A percentile compares a stretch with the other conserved stretches of the same genome.
These are phyloP conservation scores for Microdochium trichocladiopsis DNA, from an alignment of 2,329 filamentous ascomycete genomes.

Conservation along the genomic window DNA sequence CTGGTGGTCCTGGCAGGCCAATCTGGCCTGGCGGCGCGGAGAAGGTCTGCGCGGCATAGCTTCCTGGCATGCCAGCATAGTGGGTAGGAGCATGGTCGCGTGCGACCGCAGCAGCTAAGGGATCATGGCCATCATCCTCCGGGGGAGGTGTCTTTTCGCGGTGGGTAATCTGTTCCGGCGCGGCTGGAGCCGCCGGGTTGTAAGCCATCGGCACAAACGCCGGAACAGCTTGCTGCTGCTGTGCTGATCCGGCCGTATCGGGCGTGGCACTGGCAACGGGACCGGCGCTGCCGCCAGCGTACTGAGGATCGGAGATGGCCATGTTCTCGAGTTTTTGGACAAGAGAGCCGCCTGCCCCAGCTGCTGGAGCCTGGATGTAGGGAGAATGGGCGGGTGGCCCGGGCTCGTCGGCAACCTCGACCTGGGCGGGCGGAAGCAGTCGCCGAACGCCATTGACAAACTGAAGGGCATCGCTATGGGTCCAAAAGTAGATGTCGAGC, in stretches of 20 bases:
- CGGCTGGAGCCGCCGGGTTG: conserved; percentile 71
- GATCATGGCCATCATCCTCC: conserved; percentile 55
- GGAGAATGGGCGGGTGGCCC: conserved; percentile 29
- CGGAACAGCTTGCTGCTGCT: conserved; percentile 25
- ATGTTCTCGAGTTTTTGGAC: conserved; percentile 68
- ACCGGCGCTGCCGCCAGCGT: not conserved
- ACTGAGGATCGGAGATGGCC: conserved; percentile 51
- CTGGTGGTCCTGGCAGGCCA: conserved; percentile 29
- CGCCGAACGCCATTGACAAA: conserved; percentile 63
- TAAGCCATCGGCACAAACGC: conserved; percentile 61
- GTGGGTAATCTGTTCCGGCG: conserved; percentile 63
- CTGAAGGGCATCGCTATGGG: conserved; percentile 60
- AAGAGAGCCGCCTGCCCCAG: conserved; percentile 54
- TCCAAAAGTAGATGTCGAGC: conserved; percentile 76
- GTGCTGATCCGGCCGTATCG: conserved; percentile 21
- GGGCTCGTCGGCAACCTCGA: conserved; percentile 61
- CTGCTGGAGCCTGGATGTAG: conserved; percentile 8
- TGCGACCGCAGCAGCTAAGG: conserved; percentile 49
- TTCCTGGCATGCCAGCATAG: conserved; percentile 24
- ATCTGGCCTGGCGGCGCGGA: conserved; percentile 29
- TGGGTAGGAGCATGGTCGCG: conserved; percentile 39
- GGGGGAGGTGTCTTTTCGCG: conserved; percentile 75
- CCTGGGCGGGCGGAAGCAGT: conserved; percentile 53
- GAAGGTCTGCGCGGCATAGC: conserved; percentile 40
- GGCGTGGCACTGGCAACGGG: conserved; percentile 5